A percentile compares a stretch with the other conserved stretches of the same genome.
phyloP scores from a whole-genome alignment of 352 stramenopile species.

The Phytophthora boehmeriae region DNA sequence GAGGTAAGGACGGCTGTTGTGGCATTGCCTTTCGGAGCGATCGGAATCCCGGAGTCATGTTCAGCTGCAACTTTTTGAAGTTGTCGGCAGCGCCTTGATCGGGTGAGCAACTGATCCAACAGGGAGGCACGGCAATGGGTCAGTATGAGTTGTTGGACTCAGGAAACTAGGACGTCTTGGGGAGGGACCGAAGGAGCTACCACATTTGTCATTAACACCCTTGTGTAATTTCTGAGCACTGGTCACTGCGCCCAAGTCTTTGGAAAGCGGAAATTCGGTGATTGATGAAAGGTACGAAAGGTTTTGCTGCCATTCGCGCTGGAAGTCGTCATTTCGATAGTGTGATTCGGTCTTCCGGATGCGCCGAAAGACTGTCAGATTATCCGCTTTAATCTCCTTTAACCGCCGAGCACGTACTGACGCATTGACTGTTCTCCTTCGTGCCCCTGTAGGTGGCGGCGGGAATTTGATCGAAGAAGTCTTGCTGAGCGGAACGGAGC shows the following conservation, averaged over 20 bases:
- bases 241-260: slow-evolving; percentile 21
- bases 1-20: slow-evolving; percentile 64
- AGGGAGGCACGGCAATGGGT: slow-evolving; percentile 36
- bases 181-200: slow-evolving; percentile 22
- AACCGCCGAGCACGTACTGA: slow-evolving; percentile 58
- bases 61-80: slow-evolving; percentile 55
- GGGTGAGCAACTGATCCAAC: slow-evolving; percentile 39
- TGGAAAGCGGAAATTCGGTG: slow-evolving; percentile 57
- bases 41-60: slow-evolving; percentile 63
- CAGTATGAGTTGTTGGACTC: slow-evolving; percentile 6
- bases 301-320: slow-evolving; percentile 72
- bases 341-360: slow-evolving; percentile 68
- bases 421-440: slow-evolving; percentile 47
- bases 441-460: slow-evolving; percentile 14
- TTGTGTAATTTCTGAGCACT: slow-evolving; percentile 19
- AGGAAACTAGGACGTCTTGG: slow-evolving; percentile 27
- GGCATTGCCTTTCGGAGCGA: slow-evolving; percentile 74
- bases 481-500: slow-evolving; percentile 10
- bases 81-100: slow-evolving; percentile 64
- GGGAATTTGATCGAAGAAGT: slow-evolving; percentile 12
- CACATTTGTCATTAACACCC: background rate
- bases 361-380: slow-evolving; percentile 54
- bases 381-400: slow-evolving; percentile 72
- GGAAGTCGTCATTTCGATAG: slow-evolving; percentile 65
- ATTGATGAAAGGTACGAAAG: slow-evolving; percentile 75